Conservation (phyloP, 306 rosid species). For the Delonix regia region DNA sequence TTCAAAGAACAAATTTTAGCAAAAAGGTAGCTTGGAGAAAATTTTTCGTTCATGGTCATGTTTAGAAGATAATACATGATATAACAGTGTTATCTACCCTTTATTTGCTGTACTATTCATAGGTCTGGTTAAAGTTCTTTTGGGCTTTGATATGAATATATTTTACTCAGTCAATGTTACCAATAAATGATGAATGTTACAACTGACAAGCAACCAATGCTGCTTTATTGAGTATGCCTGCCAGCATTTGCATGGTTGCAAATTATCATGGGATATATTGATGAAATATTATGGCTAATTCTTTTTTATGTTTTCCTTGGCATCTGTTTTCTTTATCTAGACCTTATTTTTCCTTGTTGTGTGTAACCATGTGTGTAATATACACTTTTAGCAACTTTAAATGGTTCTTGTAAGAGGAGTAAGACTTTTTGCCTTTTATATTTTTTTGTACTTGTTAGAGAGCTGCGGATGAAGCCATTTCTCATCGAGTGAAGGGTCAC, state of each 20-base stretch:
- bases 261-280: slow-evolving; percentile 22
- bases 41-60: slow-evolving; percentile 14
- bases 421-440: slow-evolving; percentile 33
- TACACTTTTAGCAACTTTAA: neutral
- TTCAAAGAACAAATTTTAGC: slow-evolving; percentile 66
- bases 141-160: slow-evolving; percentile 31
- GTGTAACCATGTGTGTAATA: slow-evolving; percentile 3
- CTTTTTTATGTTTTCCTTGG: slow-evolving; percentile 13
- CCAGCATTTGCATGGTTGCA: slow-evolving; percentile 11
- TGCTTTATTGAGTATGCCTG: slow-evolving; percentile 23
- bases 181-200: slow-evolving; percentile 3
- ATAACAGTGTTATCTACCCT: neutral
- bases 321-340: neutral
- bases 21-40: slow-evolving; percentile 69
- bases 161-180: neutral
- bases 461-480: slow-evolving; percentile 71
- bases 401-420: neutral
- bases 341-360: slow-evolving; percentile 9
- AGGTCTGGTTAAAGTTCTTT: slow-evolving; percentile 6
- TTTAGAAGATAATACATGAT: slow-evolving; percentile 28
- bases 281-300: slow-evolving; percentile 8
- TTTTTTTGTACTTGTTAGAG: slow-evolving; percentile 51
- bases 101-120: slow-evolving; percentile 11
- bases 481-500: slow-evolving; percentile 73
- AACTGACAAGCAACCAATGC: slow-evolving; percentile 4